A percentile compares a stretch with the other conserved stretches of the same genome.
Conservation (phyloP, 2,329 filamentous ascomycete genomes). For the Clonostachys sp. region DNA sequence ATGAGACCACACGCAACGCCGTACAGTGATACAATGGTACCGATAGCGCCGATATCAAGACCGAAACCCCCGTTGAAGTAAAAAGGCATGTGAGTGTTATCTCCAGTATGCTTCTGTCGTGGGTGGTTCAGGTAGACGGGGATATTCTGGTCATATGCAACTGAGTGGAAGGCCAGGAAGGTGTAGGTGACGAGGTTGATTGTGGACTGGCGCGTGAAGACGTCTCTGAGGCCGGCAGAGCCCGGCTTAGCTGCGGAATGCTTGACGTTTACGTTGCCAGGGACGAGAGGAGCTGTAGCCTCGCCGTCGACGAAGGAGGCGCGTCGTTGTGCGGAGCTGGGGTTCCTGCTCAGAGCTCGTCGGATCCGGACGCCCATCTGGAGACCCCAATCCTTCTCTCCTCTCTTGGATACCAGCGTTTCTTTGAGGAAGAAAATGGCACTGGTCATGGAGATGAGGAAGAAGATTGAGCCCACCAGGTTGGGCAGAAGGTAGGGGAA, state of each 20-base stretch:
- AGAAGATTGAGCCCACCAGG: slow-evolving; percentile 69
- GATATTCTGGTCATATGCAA: slow-evolving; percentile 83
- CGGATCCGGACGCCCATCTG: slow-evolving; percentile 65
- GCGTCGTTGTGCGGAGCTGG: slow-evolving; percentile 22
- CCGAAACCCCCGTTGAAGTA: slow-evolving; percentile 83
- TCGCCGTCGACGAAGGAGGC: slow-evolving; percentile 51
- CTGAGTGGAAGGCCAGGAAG: slow-evolving; percentile 74
- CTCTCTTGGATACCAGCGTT: slow-evolving; percentile 69
- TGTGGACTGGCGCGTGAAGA: slow-evolving; percentile 70
- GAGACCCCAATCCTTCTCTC: slow-evolving; percentile 70
- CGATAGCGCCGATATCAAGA: slow-evolving; percentile 67
- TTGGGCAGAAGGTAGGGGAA: slow-evolving; percentile 88
- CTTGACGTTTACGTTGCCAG: slow-evolving; percentile 9
- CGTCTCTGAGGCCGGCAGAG: slow-evolving; percentile 15
- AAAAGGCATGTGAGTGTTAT: slow-evolving; percentile 65
- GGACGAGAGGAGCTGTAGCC: slow-evolving; percentile 49
- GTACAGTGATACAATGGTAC: slow-evolving; percentile 79
- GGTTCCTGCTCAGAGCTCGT: slow-evolving; percentile 19
- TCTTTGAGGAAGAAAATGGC: slow-evolving; percentile 81
- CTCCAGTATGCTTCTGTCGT: slow-evolving; percentile 46
- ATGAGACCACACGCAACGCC: slow-evolving; percentile 74
- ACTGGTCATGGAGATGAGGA: slow-evolving; percentile 69
- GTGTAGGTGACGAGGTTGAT: slow-evolving; percentile 76
- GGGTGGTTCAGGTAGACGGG: slow-evolving; percentile 86
- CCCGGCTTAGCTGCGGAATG: background rate